Evolutionary conservation across 2,329 filamentous ascomycete species (phyloP), one percentile per base, ranked within the genome.

Genomic region (Tricladium varicosporioides): DNA sequence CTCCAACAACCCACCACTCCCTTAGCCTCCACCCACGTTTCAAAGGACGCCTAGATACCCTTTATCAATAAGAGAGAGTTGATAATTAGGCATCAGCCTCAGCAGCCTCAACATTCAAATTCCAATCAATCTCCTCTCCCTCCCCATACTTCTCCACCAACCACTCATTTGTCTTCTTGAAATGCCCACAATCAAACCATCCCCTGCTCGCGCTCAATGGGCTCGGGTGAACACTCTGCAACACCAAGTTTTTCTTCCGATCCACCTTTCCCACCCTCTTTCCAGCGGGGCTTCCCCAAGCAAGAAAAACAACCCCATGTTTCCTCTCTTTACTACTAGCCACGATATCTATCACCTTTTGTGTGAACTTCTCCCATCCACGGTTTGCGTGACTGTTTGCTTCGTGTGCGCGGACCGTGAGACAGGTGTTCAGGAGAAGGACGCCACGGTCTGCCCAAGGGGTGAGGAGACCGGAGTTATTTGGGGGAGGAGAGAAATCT

Each of bases 401-500:
- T 65, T 95, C 85, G 70, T 95, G 89, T 0, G 91, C 91, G 19
- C 91, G 89, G 15, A 99, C 94, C 0, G 94, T 99, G 54, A 99
- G 79, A 72, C 92, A 96, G 0, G 94, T 95, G 72, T 99, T 99
- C 63, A 99, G 82, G 75, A 99, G 81, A 44, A 99, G 81, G 5
- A 99, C 92, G 49, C 94, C 94, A 51, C 89, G 87, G 65, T 97
- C 89, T 0, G 94, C 93, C 94, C 94, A 99, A 0, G 92, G 91
- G 0, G 87, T 97, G 16, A 99, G 81, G 0, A 96, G 82, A 10
- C 94, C 94, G 44, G 86, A 86, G 40, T 86, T 87, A 59, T 90
- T 88, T 1, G 91, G 84, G 0, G 93, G 94, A 2, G 84, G 75
- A 48, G 78, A 75, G 74, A 96, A 97, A 45, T 78, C 73, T 0